Base-by-base conservation (phyloP, 768 basidiomycete species). In the Terana coerulea region DNA sequence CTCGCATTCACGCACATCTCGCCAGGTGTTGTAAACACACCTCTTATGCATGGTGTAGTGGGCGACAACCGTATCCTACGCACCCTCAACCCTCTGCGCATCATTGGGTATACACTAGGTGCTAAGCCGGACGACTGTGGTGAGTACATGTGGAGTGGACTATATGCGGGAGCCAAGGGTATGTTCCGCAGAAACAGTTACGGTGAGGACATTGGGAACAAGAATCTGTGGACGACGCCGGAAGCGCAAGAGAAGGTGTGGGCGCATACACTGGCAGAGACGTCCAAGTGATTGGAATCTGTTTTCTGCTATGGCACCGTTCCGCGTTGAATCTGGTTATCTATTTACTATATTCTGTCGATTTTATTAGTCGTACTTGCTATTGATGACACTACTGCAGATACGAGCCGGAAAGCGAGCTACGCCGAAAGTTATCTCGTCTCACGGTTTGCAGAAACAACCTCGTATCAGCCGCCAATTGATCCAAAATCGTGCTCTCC, bases 1-100 rank as follows among this genome's bases (percentile, higher is more conserved):
- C 62, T 79, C 29, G 64, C 69, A 5, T 78, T 79, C 61, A 67
- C 70, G 0, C 77, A 78, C 54, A 66, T 66, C 25, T 64, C 59
- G 47, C 77, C 78, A 0, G 78, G 77, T 1, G 45, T 59, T 12
- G 72, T 74, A 7, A 61, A 63, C 31, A 73, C 74, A 8, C 25
- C 52, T 7, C 35, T 69, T n/a, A 39, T 58, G 21, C 35, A 50
- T 8, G 48, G 53, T 17, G 8, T 34, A 3, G 19, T 26, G 17
- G 35, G 41, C 26, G 44, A 47, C 7, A 36, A 61, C 46, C 48
- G 45, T 19, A 14, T 31, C 12, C 26, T 56, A 22, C 33, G 45
- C 14, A n/a, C 35, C 10, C 19, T 51, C 24, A 29, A 8, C 19
- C 47, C 48, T 10, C 9, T 59, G 19, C 34, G 47, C 45, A 36